A percentile compares a stretch with the other conserved stretches of the same genome.
These are phyloP conservation scores for Avena sativa DNA, from an alignment of 176 grass and related monocot species.

Conservation along the genomic window DNA sequence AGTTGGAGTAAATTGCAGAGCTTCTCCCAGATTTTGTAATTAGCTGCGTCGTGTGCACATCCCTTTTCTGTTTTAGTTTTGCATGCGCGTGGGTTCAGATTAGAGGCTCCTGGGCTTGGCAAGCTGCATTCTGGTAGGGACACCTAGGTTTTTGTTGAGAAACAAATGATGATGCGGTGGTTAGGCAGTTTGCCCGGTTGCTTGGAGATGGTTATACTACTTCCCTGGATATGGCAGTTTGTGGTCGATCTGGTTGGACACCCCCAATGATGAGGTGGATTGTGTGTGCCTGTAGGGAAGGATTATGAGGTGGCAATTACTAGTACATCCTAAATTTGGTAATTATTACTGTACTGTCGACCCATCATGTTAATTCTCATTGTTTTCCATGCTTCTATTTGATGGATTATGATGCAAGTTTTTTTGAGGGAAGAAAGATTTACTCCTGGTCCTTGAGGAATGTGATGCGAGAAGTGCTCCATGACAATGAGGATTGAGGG, in stretches of 20 bases:
- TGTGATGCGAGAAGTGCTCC: not conserved
- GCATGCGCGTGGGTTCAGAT: constrained; percentile 36
- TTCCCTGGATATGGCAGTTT: constrained; percentile 60
- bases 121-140: constrained; percentile 55
- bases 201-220: constrained; percentile 57
- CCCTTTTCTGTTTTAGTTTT: constrained; percentile 58
- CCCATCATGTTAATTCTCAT: not conserved
- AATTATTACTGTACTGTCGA: constrained; percentile 34
- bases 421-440: not conserved
- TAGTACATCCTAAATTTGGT: constrained; percentile 30
- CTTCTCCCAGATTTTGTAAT: constrained; percentile 54
- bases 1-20: not conserved
- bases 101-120: constrained; percentile 56
- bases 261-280: constrained; percentile 62
- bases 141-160: constrained; percentile 60
- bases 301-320: constrained; percentile 56
- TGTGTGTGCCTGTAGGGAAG: constrained; percentile 64
- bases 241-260: constrained; percentile 40
- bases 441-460: not conserved
- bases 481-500: not conserved
- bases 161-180: constrained; percentile 38
- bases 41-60: constrained; percentile 60
- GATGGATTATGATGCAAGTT: not conserved
- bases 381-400: not conserved
- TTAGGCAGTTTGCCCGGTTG: constrained; percentile 52